Conservation (phyloP, 805 yeast species). For the Ogataea angusta region DNA sequence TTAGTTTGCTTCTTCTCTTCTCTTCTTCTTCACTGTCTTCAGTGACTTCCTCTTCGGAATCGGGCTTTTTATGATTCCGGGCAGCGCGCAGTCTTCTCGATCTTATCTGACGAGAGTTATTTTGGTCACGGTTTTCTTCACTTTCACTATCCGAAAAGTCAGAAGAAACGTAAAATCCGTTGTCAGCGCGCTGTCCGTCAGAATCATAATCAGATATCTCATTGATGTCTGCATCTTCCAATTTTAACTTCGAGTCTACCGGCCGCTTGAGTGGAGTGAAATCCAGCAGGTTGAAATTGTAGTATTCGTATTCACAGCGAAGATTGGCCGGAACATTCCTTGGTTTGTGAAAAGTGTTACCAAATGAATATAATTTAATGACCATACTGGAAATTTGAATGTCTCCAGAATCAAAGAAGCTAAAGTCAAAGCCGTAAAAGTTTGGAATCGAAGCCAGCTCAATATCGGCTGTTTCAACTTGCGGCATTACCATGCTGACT, state of each 20-base stretch:
- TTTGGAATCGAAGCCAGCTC: slow-evolving; percentile 19
- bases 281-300: slow-evolving; percentile 14
- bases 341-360: slow-evolving; percentile 23
- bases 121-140: background rate
- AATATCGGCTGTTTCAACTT: background rate
- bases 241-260: too few relatives aligned
- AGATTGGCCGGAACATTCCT: slow-evolving; percentile 5
- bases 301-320: slow-evolving; percentile 11
- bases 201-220: slow-evolving; percentile 12
- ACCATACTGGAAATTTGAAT: too few relatives aligned
- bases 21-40: slow-evolving; percentile 2
- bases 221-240: background rate
- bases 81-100: background rate
- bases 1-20: slow-evolving; percentile 15
- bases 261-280: background rate
- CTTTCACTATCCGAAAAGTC: slow-evolving; percentile 4
- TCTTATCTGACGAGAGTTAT: background rate
- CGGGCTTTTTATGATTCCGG: background rate
- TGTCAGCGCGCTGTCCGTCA: slow-evolving; percentile 1
- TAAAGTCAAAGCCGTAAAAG: slow-evolving; percentile 4
- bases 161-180: background rate
- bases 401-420: background rate
- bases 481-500: slow-evolving; percentile 6
- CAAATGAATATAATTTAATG: slow-evolving; percentile 13
- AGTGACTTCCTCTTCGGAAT: background rate